Conservation (phyloP, 1,139 yeast species). For the Dujonia santamariae region DNA sequence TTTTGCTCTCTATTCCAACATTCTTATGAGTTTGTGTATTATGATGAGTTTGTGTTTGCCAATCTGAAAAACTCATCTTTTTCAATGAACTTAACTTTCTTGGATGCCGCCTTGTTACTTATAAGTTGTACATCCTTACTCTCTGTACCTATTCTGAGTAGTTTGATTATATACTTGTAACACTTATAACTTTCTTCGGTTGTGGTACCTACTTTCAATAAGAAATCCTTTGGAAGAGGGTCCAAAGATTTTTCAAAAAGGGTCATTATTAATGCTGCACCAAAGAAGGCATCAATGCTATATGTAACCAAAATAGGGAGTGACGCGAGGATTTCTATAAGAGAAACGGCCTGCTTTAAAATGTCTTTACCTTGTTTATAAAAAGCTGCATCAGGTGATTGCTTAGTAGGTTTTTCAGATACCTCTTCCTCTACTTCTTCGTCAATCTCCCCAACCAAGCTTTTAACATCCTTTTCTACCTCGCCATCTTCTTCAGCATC, state of each 20-base stretch:
- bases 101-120: constrained; percentile 30
- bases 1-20: too few relatives aligned
- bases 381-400: constrained; percentile 13
- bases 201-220: constrained; percentile 16
- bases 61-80: constrained; percentile 15
- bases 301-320: constrained; percentile 38
- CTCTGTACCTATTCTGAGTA: constrained; percentile 24
- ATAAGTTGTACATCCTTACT: constrained; percentile 25
- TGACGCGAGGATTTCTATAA: constrained; percentile 40
- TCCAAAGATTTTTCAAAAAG: constrained; percentile 23
- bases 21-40: too few relatives aligned
- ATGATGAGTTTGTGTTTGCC: constrained; percentile 11
- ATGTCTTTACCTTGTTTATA: constrained; percentile 27
- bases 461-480: constrained; percentile 1
- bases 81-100: constrained; percentile 20
- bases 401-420: neutral
- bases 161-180: constrained; percentile 28
- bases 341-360: constrained; percentile 30
- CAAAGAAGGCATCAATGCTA: constrained; percentile 34
- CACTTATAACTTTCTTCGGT: constrained; percentile 26
- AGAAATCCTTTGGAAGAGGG: constrained; percentile 22
- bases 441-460: constrained; percentile 1
- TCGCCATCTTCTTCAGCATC: constrained; percentile 5
- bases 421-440: constrained; percentile 5
- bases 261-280: constrained; percentile 28